These are phyloP conservation scores for Euphrasia arctica DNA, from an alignment of 305 asterid species.

Conservation along the genomic window DNA sequence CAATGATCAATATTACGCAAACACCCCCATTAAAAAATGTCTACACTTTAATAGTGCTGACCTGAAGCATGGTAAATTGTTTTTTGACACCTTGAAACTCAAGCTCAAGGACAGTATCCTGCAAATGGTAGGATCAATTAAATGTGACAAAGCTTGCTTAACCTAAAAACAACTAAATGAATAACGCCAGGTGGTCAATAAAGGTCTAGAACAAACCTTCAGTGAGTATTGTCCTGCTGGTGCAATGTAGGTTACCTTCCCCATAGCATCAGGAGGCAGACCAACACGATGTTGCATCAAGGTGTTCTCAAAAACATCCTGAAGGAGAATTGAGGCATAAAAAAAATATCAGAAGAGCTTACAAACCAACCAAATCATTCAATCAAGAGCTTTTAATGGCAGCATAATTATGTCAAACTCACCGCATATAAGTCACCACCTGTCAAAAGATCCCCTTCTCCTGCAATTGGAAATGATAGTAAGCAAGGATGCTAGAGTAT, in stretches of 20 bases:
- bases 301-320: slow-evolving; percentile 87
- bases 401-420: slow-evolving; percentile 35
- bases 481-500: slow-evolving; percentile 21
- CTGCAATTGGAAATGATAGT: slow-evolving; percentile 42
- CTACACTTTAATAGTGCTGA: slow-evolving; percentile 22
- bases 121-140: slow-evolving; percentile 33
- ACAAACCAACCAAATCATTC: slow-evolving; percentile 16
- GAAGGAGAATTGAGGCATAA: slow-evolving; percentile 32
- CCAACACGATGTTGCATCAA: slow-evolving; percentile 89
- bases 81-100: slow-evolving; percentile 98
- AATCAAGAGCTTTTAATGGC: slow-evolving; percentile 14
- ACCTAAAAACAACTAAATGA: not conserved
- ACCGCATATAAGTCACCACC: slow-evolving; percentile 96
- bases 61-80: slow-evolving; percentile 98
- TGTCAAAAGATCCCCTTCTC: slow-evolving; percentile 87
- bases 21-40: slow-evolving; percentile 3
- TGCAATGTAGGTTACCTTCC: slow-evolving; percentile 87
- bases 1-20: slow-evolving; percentile 2
- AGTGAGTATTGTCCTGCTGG: slow-evolving; percentile 90
- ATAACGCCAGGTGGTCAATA: not conserved
- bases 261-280: slow-evolving; percentile 98
- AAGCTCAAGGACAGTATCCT: slow-evolving; percentile 98
- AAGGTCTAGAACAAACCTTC: slow-evolving; percentile 53
- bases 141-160: slow-evolving; percentile 16
- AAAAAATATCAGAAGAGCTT: slow-evolving; percentile 12